Evolutionary conservation across 192 early-diverging fungal species (phyloP).

Genomic region (Coemansia sp.): DNA sequence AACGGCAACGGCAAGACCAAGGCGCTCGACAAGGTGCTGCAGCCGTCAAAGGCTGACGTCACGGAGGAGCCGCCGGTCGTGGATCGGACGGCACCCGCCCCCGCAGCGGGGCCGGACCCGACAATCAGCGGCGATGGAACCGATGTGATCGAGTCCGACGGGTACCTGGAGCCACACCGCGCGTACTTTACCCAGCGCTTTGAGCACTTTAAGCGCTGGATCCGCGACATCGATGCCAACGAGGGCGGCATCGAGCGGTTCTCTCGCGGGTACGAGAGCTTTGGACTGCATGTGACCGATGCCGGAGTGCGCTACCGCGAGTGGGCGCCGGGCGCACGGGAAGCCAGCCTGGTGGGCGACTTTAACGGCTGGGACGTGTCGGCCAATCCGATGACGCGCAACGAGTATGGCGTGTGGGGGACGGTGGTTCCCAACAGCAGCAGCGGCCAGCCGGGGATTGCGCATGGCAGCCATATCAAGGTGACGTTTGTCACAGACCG

Average conservation of each 20-base stretch:
- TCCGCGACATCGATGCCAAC: slow-evolving; percentile 56
- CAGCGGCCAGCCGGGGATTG: slow-evolving; percentile 62
- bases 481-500: slow-evolving; percentile 68
- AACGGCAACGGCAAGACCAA: slow-evolving; percentile 7
- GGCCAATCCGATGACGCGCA: slow-evolving; percentile 69
- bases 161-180: slow-evolving; percentile 70
- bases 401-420: slow-evolving; percentile 81
- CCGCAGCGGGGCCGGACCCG: slow-evolving; percentile 19
- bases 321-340: slow-evolving; percentile 83
- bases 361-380: slow-evolving; percentile 88
- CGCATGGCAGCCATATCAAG: slow-evolving; percentile 86
- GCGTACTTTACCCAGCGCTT: slow-evolving; percentile 55
- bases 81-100: slow-evolving; percentile 12
- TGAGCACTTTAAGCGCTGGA: slow-evolving; percentile 61
- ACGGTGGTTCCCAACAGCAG: slow-evolving; percentile 59
- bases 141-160: slow-evolving; percentile 65
- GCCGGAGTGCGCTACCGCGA: slow-evolving; percentile 81
- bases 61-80: slow-evolving; percentile 10
- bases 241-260: slow-evolving; percentile 84
- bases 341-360: slow-evolving; percentile 82
- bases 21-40: slow-evolving; percentile 1
- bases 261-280: slow-evolving; percentile 70
- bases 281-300: slow-evolving; percentile 70
- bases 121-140: slow-evolving; percentile 53
- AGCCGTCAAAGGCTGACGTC: slow-evolving; percentile 1